Base-by-base conservation (phyloP, 2,329 filamentous ascomycete genomes). In the Fusarium sp. region DNA sequence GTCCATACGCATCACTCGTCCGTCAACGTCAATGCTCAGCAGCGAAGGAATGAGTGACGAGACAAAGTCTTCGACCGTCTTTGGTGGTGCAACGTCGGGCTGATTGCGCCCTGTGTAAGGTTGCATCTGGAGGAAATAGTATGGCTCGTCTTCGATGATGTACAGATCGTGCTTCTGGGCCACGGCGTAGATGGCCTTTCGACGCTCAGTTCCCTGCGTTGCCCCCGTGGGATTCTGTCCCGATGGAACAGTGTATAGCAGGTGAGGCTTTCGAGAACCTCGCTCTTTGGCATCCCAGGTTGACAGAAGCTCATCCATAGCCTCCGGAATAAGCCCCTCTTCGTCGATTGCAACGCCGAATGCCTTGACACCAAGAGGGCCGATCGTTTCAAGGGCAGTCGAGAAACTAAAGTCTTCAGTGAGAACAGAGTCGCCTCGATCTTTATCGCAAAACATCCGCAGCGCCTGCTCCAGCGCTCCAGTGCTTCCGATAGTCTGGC, bases 341-440 rank as follows among this genome's bases (percentile, higher is more conserved):
- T 79, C 82, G 62, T 89, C 87, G 58, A 88, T 82, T 11, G 73
- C 71, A 15, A 83, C 81, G 13, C 86, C 87, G 57, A 85, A 80
- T 1, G 83, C 79, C 58, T 80, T 81, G 59, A 88, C 76, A 1
- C 86, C 86, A 5, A 89, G 75, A 1, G 87, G 86, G 7, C 75
- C 74, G 5, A 86, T 83, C 3, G 87, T 89, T 79, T 89, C 87
- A 3, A 89, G 80, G 11, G 87, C 86, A 0, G 92, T 92, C 8
- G 91, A 89, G 81, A 97, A 99, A 39, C 93, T 95, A 79, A 95
- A 98, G 75, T 95, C 91, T 79, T 98, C 96, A 10, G 92, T 94
- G 22, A 98, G 79, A 48, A 98, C 83, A 61, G 89, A 88, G 75
- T 98, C 94, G 1, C 90, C 88, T 9, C 91, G 86, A 58, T 88